A percentile compares a stretch with the other conserved stretches of the same genome.
These are phyloP conservation scores for Tetraselmis chui DNA, from an alignment of 139 green algal species.

Conservation along the genomic window DNA sequence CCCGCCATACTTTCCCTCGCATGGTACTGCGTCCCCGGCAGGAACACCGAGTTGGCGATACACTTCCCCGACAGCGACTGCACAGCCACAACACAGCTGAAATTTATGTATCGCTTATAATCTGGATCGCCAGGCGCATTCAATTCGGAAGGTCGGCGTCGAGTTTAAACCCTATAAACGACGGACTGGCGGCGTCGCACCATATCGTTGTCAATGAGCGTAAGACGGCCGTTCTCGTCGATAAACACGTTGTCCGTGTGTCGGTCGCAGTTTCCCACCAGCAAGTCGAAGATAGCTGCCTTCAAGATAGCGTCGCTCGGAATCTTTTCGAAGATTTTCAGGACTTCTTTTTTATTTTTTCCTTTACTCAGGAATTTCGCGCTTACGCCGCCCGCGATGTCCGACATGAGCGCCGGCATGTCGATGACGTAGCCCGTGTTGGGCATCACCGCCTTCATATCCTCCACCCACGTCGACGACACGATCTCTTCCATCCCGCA, in stretches of 20 bases:
- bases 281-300: constrained; percentile 41
- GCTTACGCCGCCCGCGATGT: neutral
- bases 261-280: constrained; percentile 39
- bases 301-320: constrained; percentile 17
- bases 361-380: neutral
- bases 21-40: neutral
- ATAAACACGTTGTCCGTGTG: constrained; percentile 50
- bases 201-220: constrained; percentile 50
- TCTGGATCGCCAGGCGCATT: too few relatives aligned
- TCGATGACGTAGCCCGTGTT: neutral
- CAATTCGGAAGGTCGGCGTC: too few relatives aligned
- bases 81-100: too few relatives aligned
- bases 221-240: constrained; percentile 26
- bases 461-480: neutral
- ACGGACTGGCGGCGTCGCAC: too few relatives aligned
- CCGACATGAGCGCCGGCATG: neutral
- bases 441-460: neutral
- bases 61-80: neutral
- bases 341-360: neutral
- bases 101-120: too few relatives aligned
- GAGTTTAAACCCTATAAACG: too few relatives aligned
- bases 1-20: neutral
- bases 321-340: neutral
- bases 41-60: neutral
- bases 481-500: neutral